Base-by-base conservation (phyloP, 768 basidiomycete genomes). In the Sarcodon aspratus region DNA sequence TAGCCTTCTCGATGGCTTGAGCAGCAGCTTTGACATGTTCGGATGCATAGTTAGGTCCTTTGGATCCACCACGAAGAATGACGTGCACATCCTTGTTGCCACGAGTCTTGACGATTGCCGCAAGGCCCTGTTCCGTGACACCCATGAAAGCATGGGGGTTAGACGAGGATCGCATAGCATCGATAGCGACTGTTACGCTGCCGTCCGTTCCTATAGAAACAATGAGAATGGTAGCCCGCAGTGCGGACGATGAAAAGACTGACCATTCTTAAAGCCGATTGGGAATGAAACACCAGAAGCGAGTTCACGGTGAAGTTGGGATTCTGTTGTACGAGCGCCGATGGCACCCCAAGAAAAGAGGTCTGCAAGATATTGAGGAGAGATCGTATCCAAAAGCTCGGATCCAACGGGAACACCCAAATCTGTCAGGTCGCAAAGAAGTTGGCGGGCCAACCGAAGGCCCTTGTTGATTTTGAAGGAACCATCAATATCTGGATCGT, bases 381-480 rank as follows among this genome's bases (percentile, higher is more conserved):
- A 78, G 46, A 81, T 81, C 32, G 81, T 80, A 63, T 96, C 94
- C 48, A 97, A 80, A 3, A 98, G 76, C 63, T 99, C 95, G 50
- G 85, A 90, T 6, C 94, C 96, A 33, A 97, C 91, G 8, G 96
- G 93, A 36, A 99, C 71, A 47, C 95, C 95, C 42, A 87, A 68
- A 51, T 85, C 72, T 33, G 92, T 94, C 56, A 99, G 76, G 65
- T 97, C 91, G 56, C 87, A 86, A 43, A 98, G 82, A 33, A 99
- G 76, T 59, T 93, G 80, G 37, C 96, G 78, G 0, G 88, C 91
- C 47, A 82, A 76, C 36, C 85, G 82, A 33, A 98, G 79, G 42
- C 95, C 95, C 69, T 95, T 95, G 80, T 98, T 99, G 64, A 99
- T 99, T 54, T 80, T 74, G 82, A 90, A 97, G 48, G 89, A 85